Conservation (phyloP, 768 basidiomycete species). For the Podaxis sp. region DNA sequence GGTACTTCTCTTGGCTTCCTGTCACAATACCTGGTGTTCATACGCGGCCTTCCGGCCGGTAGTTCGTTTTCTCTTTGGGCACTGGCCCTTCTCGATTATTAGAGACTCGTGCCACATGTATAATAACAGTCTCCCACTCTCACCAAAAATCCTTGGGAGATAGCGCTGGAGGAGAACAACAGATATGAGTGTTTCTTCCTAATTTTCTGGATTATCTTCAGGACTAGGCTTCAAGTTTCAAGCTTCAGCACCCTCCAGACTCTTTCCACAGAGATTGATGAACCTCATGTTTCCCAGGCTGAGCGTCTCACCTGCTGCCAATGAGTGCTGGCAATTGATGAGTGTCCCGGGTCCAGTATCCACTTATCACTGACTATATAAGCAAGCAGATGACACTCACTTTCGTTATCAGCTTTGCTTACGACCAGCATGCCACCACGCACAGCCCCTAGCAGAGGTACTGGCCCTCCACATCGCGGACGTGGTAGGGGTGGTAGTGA, state of each 20-base stretch:
- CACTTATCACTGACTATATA: not conserved
- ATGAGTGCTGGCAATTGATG: not conserved
- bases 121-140: not conserved
- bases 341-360: constrained; percentile 3
- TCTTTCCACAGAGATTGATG: not conserved
- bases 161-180: not conserved
- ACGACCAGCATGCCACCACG: constrained; percentile 35
- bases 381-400: not conserved
- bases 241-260: not conserved
- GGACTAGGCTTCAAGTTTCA: not conserved
- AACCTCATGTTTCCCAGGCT: not conserved
- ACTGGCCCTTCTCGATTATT: not conserved
- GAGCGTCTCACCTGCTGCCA: not conserved
- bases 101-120: not conserved
- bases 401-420: constrained; percentile 11
- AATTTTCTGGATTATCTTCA: not conserved
- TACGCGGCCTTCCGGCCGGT: not conserved
- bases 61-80: not conserved
- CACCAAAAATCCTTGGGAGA: not conserved
- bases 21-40: not conserved
- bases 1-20: not conserved
- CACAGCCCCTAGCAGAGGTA: constrained; percentile 21
- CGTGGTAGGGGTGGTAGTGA: constrained; percentile 17
- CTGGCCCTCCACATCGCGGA: constrained; percentile 22
- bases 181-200: not conserved